These are phyloP conservation scores for Pseudogymnoascus destructans DNA, from an alignment of 2,329 filamentous ascomycete genomes.

Conservation along the genomic window DNA sequence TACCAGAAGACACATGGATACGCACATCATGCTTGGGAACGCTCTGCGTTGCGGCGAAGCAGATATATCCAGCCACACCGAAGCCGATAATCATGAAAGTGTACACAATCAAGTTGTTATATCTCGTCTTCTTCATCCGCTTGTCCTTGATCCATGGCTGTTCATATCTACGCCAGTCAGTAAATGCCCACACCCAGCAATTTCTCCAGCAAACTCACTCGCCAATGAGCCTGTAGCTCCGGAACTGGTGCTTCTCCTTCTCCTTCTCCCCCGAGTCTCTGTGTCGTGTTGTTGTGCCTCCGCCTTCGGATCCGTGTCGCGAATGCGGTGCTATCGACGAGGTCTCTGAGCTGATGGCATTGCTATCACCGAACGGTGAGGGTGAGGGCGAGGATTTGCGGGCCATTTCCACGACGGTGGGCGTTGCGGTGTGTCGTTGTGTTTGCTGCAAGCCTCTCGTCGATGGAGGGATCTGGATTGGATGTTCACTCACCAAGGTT, in stretches of 20 bases:
- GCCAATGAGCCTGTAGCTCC: constrained; percentile 26
- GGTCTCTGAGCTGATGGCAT: not conserved
- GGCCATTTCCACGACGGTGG: not conserved
- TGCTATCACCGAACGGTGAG: not conserved
- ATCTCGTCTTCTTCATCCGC: constrained; percentile 25
- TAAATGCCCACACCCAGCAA: not conserved
- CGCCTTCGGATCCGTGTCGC: not conserved
- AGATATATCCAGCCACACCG: constrained; percentile 25
- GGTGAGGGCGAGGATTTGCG: not conserved
- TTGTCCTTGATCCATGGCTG: constrained; percentile 30
- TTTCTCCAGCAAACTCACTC: constrained; percentile 11
- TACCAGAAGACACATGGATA: not conserved
- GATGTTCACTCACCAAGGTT: constrained; percentile 2
- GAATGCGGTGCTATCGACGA: constrained; percentile 9
- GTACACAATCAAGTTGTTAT: constrained; percentile 28
- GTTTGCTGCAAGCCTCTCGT: not conserved
- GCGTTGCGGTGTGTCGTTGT: not conserved
- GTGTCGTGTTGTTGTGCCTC: not conserved
- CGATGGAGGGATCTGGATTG: not conserved
- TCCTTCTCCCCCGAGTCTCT: not conserved
- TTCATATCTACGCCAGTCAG: constrained; percentile 20
- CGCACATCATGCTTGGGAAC: not conserved
- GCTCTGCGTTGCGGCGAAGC: constrained; percentile 20
- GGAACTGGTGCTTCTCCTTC: constrained; percentile 33
- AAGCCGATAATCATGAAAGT: constrained; percentile 27